Conservation (phyloP, 805 yeast species). For the Candida chauliodis region DNA sequence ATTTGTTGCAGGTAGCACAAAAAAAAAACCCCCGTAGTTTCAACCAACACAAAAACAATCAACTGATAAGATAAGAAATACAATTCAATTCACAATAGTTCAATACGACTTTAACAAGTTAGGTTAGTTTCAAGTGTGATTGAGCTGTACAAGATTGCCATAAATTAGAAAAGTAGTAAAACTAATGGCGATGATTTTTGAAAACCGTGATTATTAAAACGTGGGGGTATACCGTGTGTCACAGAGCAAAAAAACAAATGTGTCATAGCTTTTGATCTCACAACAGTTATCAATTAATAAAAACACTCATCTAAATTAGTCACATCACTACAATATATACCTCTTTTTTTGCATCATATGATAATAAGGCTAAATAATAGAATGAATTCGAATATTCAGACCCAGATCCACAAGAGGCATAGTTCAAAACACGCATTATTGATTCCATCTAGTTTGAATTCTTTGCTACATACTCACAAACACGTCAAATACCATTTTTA, state of each 20-base stretch:
- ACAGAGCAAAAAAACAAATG: not conserved
- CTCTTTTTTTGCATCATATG: not conserved
- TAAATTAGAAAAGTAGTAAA: no score
- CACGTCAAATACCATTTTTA: constrained; percentile 28
- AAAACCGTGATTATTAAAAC: not conserved
- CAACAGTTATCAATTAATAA: no score
- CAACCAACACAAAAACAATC: no score
- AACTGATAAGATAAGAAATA: no score
- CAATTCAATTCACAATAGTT: no score
- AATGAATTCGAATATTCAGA: constrained; percentile 2
- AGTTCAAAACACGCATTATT: constrained; percentile 7
- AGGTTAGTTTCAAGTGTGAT: no score
- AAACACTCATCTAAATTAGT: not conserved
- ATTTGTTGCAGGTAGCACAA: no score
- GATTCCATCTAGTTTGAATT: constrained; percentile 12
- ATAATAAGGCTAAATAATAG: not conserved
- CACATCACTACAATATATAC: no score
- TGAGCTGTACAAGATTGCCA: no score
- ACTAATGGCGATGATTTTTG: no score
- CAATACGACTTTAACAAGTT: no score
- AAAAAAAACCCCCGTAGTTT: no score
- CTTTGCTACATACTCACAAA: constrained; percentile 10
- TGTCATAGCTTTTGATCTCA: not conserved
- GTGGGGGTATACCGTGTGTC: not conserved
- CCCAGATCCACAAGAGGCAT: not conserved